Base-by-base conservation (phyloP, 495 filamentous ascomycete species). In the Penicillium roqueforti region DNA sequence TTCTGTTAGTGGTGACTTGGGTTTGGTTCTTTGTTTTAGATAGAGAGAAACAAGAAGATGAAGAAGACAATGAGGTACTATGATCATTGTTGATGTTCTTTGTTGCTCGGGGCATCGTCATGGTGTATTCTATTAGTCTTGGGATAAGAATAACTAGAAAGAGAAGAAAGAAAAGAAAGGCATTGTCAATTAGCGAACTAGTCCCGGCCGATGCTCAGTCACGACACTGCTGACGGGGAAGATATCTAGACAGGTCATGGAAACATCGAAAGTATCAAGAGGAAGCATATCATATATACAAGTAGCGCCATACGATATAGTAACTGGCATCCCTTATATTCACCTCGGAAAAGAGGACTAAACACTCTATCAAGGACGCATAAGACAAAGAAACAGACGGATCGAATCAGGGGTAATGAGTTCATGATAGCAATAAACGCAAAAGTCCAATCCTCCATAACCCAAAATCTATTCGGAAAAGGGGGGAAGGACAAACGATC, bases 351-450 rank as follows among this genome's bases (percentile, higher is more conserved):
- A 41, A 60, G 49, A 39, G 18, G 25, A 55, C 59, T 48, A 54
- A 42, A 55, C 32, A 54, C 56, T 59, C 56, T 59, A 62, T 62
- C 40, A 51, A 60, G 46, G 37, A 65, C 54, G 59, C 52, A 58
- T 19, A 53, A 47, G 39, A 45, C 20, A 51, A 4, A 38, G 29
- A 19, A 53, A 25, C 42, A 51, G 38, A 54, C 47, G 19, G 39
- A 50, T 58, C 29, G 25, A 49, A 40, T 36, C 39, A 36, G 44
- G 55, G 42, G 51, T 45, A 47, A 47, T 55, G 37, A 47, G 37
- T 43, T 39, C 40, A 54, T 50, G 42, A 48, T 42, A 44, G 39
- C 22, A 59, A 52, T 26, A 42, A 48, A 44, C 20, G 51, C 43
- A 52, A 29, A 53, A 50, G 43, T 20, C 57, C 53, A 38, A 51